Conservation (phyloP, 2,329 filamentous ascomycete genomes). For the Boeremia lycopersici region DNA sequence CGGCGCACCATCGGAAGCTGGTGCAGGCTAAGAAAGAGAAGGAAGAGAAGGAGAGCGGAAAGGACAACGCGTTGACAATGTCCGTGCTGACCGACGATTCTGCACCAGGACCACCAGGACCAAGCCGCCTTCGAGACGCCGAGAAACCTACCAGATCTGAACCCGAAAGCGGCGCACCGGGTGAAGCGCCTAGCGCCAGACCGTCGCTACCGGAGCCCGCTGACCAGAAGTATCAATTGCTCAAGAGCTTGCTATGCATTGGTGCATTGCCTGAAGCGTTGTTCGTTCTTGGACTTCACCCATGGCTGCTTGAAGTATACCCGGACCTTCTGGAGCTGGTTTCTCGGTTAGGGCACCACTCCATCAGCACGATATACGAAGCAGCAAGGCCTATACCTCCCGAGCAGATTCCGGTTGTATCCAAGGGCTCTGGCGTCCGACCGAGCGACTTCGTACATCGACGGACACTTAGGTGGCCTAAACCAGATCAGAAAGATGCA, state of each 20-base stretch:
- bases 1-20: constrained; percentile 70
- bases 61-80: constrained; percentile 81
- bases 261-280: constrained; percentile 92
- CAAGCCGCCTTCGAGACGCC: constrained; percentile 58
- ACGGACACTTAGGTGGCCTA: constrained; percentile 80
- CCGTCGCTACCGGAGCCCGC: constrained; percentile 70
- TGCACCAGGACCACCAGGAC: constrained; percentile 54
- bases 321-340: constrained; percentile 81
- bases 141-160: constrained; percentile 56
- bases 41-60: constrained; percentile 72
- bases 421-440: constrained; percentile 60
- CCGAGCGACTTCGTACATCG: constrained; percentile 62
- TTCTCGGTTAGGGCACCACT: constrained; percentile 84
- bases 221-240: constrained; percentile 85
- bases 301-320: constrained; percentile 87
- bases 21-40: constrained; percentile 70
- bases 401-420: constrained; percentile 47
- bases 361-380: constrained; percentile 75
- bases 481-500: constrained; percentile 76
- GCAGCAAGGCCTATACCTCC: constrained; percentile 55
- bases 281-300: constrained; percentile 89
- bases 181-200: constrained; percentile 50
- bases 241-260: constrained; percentile 86
- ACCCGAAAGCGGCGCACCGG: constrained; percentile 54
- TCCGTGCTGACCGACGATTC: constrained; percentile 87